Conservation (phyloP, 495 filamentous ascomycete genomes). For the Tuber calosporum region DNA sequence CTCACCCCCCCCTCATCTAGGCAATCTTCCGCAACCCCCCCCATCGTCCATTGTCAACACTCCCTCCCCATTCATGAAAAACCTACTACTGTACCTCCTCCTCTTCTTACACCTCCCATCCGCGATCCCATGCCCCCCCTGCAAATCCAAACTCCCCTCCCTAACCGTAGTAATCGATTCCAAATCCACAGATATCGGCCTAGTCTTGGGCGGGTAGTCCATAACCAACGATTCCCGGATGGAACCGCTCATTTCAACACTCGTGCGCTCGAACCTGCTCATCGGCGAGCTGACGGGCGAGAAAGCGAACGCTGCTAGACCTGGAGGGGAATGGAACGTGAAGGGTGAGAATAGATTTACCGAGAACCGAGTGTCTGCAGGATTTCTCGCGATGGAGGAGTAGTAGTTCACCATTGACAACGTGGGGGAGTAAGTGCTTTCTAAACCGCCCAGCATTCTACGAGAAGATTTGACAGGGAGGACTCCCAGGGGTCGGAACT, state of each 20-base stretch:
- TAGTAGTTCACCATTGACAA: conserved; percentile 37
- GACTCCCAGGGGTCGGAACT: conserved; percentile 3
- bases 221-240: conserved; percentile 8
- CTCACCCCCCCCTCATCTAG: conserved; percentile 5
- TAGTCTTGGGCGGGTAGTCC: conserved; percentile 9
- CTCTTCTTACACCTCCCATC: background rate
- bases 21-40: background rate
- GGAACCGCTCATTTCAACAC: background rate
- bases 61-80: background rate
- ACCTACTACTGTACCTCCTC: conserved; percentile 7
- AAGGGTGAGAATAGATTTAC: conserved; percentile 20
- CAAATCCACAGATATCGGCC: conserved; percentile 8
- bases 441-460: conserved; percentile 15
- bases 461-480: conserved; percentile 5
- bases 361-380: conserved; percentile 14
- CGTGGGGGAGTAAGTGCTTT: conserved; percentile 33
- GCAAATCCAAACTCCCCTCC: background rate
- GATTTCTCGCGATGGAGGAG: conserved; percentile 11
- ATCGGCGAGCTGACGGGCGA: conserved; percentile 11
- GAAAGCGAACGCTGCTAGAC: background rate
- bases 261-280: background rate
- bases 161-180: background rate
- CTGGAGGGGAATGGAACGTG: background rate
- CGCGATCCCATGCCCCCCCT: background rate
- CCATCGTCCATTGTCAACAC: background rate